phyloP scores from a whole-genome alignment of 2,329 filamentous ascomycete genomes.

The Cladosporium sp. region DNA sequence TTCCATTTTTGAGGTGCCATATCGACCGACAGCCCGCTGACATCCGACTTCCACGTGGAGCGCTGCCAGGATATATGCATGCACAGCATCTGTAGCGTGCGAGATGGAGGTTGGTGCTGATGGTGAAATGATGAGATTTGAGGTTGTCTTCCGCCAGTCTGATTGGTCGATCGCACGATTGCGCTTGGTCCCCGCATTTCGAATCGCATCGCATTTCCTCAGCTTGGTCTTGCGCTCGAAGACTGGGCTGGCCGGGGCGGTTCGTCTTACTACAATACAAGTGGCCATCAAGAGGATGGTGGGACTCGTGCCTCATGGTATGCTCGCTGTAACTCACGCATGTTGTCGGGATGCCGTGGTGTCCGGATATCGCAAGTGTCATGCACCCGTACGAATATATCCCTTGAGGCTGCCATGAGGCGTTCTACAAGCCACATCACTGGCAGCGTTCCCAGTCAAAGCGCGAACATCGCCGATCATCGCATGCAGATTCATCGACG shows the following conservation, averaged over 20 bases:
- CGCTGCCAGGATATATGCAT: neutral
- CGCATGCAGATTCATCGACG: neutral
- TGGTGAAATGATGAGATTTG: conserved; percentile 1
- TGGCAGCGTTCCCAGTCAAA: neutral
- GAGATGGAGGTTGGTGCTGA: neutral
- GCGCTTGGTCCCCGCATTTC: neutral
- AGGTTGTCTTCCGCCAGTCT: neutral
- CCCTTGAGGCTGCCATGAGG: neutral
- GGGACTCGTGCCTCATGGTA: too few species aligned
- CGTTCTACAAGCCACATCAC: neutral
- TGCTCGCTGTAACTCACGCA: too few species aligned
- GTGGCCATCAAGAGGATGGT: too few species aligned
- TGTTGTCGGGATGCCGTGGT: too few species aligned
- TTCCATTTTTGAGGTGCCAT: neutral
- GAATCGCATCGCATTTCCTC: neutral
- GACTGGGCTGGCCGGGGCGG: too few species aligned
- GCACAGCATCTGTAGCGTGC: neutral
- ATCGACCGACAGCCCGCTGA: neutral
- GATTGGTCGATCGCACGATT: conserved; percentile 7
- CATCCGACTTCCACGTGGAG: neutral
- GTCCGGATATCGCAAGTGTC: too few species aligned
- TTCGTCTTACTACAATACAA: too few species aligned
- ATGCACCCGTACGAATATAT: too few species aligned
- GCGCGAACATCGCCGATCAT: conserved; percentile 5
- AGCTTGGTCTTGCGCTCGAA: neutral